Evolutionary conservation across 441 rosid species (phyloP), one percentile per base, ranked within the genome.

Genomic region (Croton setiger): DNA sequence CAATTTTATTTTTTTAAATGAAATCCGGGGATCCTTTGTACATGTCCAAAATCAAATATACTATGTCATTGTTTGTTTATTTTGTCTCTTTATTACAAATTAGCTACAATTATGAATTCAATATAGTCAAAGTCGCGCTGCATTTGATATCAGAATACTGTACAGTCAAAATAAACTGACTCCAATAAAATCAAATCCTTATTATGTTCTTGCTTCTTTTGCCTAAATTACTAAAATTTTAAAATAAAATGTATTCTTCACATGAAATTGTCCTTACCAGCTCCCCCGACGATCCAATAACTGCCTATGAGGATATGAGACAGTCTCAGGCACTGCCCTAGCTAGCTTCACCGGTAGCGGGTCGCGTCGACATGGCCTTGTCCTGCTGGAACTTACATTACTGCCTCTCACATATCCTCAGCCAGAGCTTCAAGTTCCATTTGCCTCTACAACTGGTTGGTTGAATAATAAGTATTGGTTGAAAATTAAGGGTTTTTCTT

Each of bases 391-490:
- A 75, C 83, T 37, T 79, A 70, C 60, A 70, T 82, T 67, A 86
- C 85, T 4, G 83, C 80, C 51, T 75, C 86, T 37, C 88, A 85
- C 61, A 58, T 81, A 53, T 82, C 83, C 7, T 61, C 81, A 15
- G 55, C 74, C 63, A 79, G 81, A 1, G 74, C 70, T 64, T 78
- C 77, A 0, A 78, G 78, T 71, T 79, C 83, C 10, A 72, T 82
- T 68, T 80, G 79, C 69, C 81, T 80, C 56, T 85, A 85, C 74
- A 77, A 72, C 59, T 80, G 83, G 82, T 80, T n/a, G n/a, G n/a
- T n/a, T n/a, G n/a, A n/a, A n/a, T n/a, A n/a, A n/a, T n/a, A n/a
- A n/a, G n/a, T n/a, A n/a, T n/a, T n/a, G n/a, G n/a, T n/a, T n/a
- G n/a, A n/a, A n/a, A n/a, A n/a, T n/a, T n/a, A n/a, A n/a, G n/a